These are phyloP conservation scores for Thraustotheca clavata DNA, from an alignment of 352 stramenopile genomes.

Conservation along the genomic window DNA sequence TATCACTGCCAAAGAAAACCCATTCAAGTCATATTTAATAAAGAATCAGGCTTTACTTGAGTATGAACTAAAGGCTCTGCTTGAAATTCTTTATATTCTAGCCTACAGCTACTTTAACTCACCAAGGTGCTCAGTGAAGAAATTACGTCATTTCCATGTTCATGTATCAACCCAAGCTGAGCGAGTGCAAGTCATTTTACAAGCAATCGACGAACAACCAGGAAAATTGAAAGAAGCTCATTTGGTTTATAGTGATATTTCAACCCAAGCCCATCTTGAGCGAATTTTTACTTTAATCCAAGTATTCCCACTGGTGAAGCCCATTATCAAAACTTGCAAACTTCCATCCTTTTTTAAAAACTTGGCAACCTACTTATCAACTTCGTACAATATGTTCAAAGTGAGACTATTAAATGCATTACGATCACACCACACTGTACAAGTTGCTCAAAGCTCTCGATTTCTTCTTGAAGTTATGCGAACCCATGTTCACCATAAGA, in stretches of 20 bases:
- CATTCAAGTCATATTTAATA: conserved; percentile 10
- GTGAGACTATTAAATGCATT: background rate
- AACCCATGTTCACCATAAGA: background rate
- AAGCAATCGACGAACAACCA: conserved; percentile 16
- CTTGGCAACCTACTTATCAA: background rate
- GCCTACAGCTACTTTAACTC: conserved; percentile 1
- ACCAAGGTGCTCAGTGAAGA: background rate
- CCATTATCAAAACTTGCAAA: conserved; percentile 7
- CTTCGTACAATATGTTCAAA: background rate
- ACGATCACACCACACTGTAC: background rate
- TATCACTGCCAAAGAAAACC: conserved; percentile 15
- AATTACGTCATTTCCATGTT: conserved; percentile 1
- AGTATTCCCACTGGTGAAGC: background rate
- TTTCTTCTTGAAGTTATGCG: conserved; percentile 15
- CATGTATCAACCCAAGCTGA: background rate
- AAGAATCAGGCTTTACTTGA: conserved; percentile 13
- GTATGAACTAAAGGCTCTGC: conserved; percentile 3
- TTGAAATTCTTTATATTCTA: conserved; percentile 19
- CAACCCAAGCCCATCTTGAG: background rate
- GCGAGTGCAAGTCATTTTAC: background rate
- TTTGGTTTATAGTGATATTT: conserved; percentile 3
- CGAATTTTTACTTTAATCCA: background rate
- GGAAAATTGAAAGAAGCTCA: conserved; percentile 3
- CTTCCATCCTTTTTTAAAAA: conserved; percentile 8
- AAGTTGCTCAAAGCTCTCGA: background rate